Evolutionary conservation across 192 early-diverging fungal genomes (phyloP), one percentile per base, ranked within the genome.

Genomic region (Coemansia sp.): DNA sequence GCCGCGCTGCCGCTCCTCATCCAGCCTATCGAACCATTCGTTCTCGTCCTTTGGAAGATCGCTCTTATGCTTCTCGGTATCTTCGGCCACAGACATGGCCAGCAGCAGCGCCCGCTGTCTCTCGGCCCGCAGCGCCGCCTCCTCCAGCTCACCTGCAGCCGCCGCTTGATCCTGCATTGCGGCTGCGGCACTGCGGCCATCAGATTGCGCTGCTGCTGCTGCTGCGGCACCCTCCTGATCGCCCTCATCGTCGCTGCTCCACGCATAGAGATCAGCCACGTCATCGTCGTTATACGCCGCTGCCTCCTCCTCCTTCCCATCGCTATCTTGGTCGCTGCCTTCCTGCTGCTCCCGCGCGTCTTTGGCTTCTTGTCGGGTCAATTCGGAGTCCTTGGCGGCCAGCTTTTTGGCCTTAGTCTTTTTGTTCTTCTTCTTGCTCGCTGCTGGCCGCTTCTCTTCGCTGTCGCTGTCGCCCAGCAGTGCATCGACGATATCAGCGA

Each of bases 401-500:
- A n/a, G n/a, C n/a, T n/a, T n/a, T n/a, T n/a, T n/a, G n/a, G n/a
- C n/a, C n/a, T n/a, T n/a, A n/a, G 32, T 36, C 55, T n/a, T 57
- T 22, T 7, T 58, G 1, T 27, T 47, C 57, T 47, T 58, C 22
- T 58, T 58, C 11, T 27, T 13, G 1, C 27, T 25, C 25, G 4
- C 24, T 23, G 49, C 19, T 18, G 39, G 13, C 8, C 13, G 16
- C 39, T 42, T 16, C 13, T 47, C 51, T 6, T 47, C 30, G 18
- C 60, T 46, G n/a, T 54, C 36, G 23, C 60, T 50, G 34, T 54
- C 72, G 27, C 72, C 72, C 14, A 78, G 60, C 20, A 78, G 66
- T 6, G 75, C 75, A 56, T 71, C 67, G 18, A 78, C 75, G 19
- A 78, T 66, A 35, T 78, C 68, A 23, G 68, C 70, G 3, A 69